Evolutionary conservation across 2,329 filamentous ascomycete genomes (phyloP).

Genomic region (Colletotrichum karsti): DNA sequence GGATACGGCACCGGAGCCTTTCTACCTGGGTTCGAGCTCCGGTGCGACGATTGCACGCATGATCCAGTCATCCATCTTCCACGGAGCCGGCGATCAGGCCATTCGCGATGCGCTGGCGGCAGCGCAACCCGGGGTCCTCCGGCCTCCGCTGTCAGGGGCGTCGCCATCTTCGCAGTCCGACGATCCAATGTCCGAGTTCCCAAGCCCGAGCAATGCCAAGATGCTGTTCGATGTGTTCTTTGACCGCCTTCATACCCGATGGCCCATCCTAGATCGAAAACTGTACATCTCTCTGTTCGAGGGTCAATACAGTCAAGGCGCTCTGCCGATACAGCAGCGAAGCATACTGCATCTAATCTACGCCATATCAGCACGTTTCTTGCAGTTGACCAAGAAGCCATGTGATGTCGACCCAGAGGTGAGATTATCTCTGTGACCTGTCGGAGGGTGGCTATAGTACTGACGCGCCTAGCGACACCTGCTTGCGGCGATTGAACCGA

Average conservation of each 20-base stretch:
- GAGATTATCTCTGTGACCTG: rapidly evolving
- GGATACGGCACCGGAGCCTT: constrained; percentile 34
- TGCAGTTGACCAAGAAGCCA: constrained; percentile 34
- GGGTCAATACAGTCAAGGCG: constrained; percentile 28
- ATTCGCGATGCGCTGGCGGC: not conserved
- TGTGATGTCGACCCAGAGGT: constrained; percentile 36
- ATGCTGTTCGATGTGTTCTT: constrained; percentile 36
- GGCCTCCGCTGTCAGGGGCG: not conserved
- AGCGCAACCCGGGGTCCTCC: not conserved
- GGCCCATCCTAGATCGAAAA: constrained; percentile 35
- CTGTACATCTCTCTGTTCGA: constrained; percentile 31
- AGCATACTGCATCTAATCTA: constrained; percentile 37
- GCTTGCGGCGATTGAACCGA: constrained; percentile 37
- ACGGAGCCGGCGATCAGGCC: constrained; percentile 19
- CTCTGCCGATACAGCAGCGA: constrained; percentile 32
- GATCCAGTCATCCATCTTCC: constrained; percentile 36
- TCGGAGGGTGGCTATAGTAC: rapidly evolving
- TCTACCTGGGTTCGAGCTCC: constrained; percentile 37
- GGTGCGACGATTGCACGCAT: constrained; percentile 36
- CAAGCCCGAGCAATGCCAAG: constrained; percentile 22
- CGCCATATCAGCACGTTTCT: constrained; percentile 35
- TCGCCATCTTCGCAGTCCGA: constrained; percentile 16
- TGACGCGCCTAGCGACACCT: constrained; percentile 34
- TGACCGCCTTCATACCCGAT: constrained; percentile 35
- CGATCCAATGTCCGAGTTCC: constrained; percentile 29